Evolutionary conservation across 257 asterid species (phyloP).

Genomic region (Solanum rostratum): DNA sequence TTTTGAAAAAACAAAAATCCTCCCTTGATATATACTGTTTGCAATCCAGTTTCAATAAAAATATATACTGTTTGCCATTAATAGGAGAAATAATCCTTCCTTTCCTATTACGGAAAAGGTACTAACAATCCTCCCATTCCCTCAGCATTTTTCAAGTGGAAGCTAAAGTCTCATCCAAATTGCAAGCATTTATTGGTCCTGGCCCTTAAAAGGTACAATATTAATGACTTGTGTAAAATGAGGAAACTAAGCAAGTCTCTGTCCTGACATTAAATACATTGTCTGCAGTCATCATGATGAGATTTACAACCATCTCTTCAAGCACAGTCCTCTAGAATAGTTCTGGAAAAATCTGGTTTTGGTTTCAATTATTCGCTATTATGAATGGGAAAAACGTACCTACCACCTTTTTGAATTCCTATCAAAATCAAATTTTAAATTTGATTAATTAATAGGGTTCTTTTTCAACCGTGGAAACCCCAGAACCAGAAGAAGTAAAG

Average conservation of each 20-base stretch:
- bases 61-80: background rate
- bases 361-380: too few species aligned
- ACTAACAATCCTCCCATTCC: background rate
- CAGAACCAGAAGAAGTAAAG: too few species aligned
- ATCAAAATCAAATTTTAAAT: too few species aligned
- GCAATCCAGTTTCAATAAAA: background rate
- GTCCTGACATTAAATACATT: background rate
- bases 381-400: too few species aligned
- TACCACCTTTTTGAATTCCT: too few species aligned
- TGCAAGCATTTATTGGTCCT: background rate
- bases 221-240: background rate
- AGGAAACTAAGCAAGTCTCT: background rate
- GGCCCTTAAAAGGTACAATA: background rate
- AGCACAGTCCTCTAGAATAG: background rate
- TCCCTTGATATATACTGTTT: background rate
- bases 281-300: background rate
- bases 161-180: background rate
- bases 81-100: background rate
- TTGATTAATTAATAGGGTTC: too few species aligned
- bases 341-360: background rate
- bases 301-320: background rate
- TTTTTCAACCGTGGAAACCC: too few species aligned
- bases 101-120: background rate
- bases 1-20: background rate
- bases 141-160: background rate